Percentiles rank a stretch among this genome's conserved stretches.
Evolutionary conservation across 2,329 filamentous ascomycete genomes (phyloP).

Genomic region (Cercospora sojina): DNA sequence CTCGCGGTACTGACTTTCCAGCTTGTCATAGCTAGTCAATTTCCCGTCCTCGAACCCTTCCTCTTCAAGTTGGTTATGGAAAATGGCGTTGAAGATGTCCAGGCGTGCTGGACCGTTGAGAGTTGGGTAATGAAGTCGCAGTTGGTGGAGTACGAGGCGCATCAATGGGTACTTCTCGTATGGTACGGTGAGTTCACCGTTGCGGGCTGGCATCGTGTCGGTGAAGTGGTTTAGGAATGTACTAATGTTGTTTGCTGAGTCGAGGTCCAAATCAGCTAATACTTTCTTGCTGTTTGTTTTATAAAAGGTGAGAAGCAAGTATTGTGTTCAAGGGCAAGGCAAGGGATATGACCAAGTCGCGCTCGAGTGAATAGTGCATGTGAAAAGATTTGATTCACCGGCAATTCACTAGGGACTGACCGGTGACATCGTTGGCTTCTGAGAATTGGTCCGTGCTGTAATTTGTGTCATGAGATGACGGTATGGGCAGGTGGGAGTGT

Average conservation of each 20-base stretch:
- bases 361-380: not conserved
- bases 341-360: not conserved
- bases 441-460: not conserved
- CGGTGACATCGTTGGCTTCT: not conserved
- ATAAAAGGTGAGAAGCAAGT: not conserved
- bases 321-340: not conserved
- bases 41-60: not conserved
- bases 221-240: not conserved
- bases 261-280: not conserved
- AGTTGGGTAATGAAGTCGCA: not conserved
- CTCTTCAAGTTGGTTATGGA: not conserved
- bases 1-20: not conserved
- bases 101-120: not conserved
- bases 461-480: not conserved
- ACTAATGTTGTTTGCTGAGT: not conserved
- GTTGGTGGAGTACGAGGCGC: not conserved
- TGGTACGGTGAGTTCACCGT: not conserved
- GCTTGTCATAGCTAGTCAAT: not conserved
- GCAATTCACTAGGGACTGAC: not conserved
- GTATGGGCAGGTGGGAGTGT: not conserved
- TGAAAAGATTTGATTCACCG: not conserved
- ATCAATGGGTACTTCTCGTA: not conserved
- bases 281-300: not conserved
- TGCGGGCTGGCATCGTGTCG: not conserved
- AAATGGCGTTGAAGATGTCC: not conserved